Evolutionary conservation across 2,329 filamentous ascomycete genomes (phyloP).

Genomic region (Aspergillus aculeatus): DNA sequence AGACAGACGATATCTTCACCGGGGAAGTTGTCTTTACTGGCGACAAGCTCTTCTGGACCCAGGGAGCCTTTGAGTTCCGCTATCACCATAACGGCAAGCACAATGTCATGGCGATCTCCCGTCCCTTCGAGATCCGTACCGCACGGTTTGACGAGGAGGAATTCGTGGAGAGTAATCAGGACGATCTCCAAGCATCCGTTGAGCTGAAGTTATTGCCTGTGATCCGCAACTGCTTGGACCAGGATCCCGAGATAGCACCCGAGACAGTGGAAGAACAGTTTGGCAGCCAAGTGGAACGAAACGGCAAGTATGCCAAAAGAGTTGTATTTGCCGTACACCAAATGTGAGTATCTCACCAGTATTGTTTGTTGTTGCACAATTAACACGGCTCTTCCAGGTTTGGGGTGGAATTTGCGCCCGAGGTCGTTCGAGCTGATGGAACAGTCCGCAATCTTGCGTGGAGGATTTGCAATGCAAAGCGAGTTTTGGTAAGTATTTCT

Average conservation of each 20-base stretch:
- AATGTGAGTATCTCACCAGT: constrained; percentile 61
- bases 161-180: constrained; percentile 55
- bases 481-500: constrained; percentile 71
- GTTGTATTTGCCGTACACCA: constrained; percentile 93
- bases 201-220: constrained; percentile 77
- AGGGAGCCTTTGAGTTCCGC: constrained; percentile 93
- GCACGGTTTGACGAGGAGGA: constrained; percentile 75
- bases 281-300: constrained; percentile 78
- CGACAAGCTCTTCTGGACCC: constrained; percentile 96
- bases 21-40: constrained; percentile 87
- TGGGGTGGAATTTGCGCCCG: constrained; percentile 89
- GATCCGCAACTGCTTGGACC: constrained; percentile 88
- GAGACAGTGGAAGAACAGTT: constrained; percentile 76
- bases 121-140: constrained; percentile 88
- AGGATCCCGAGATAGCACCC: constrained; percentile 86
- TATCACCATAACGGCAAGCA: constrained; percentile 94
- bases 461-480: constrained; percentile 94
- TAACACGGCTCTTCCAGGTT: constrained; percentile 52
- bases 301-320: constrained; percentile 82
- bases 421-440: constrained; percentile 88
- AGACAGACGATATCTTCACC: constrained; percentile 60
- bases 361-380: not conserved
- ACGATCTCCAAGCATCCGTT: constrained; percentile 65
- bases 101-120: constrained; percentile 88
- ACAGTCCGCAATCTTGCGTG: constrained; percentile 87